Evolutionary conservation across 768 basidiomycete genomes (phyloP).

Genomic region (Suillus americanus): DNA sequence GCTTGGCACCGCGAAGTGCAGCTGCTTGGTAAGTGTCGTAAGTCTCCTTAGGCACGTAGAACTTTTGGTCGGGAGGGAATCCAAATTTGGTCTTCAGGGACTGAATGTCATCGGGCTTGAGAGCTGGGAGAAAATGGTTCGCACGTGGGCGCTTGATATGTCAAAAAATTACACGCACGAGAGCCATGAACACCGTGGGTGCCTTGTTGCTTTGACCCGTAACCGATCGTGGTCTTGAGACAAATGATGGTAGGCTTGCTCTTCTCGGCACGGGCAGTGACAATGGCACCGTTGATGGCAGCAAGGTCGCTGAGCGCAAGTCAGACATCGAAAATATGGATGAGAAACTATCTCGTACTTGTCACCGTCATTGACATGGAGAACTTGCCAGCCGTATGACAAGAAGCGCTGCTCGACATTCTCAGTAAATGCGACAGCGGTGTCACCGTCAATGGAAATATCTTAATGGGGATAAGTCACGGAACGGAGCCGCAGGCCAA

Average conservation of each 20-base stretch:
- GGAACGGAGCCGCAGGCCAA: not conserved
- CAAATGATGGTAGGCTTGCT: slow-evolving; percentile 86
- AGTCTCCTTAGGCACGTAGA: slow-evolving; percentile 73
- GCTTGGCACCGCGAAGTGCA: slow-evolving; percentile 69
- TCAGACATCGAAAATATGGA: slow-evolving; percentile 12
- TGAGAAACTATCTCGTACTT: slow-evolving; percentile 40
- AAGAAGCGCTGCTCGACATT: slow-evolving; percentile 86
- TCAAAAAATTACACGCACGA: slow-evolving; percentile 54
- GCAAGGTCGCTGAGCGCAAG: slow-evolving; percentile 61
- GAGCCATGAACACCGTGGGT: slow-evolving; percentile 94
- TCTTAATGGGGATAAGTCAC: slow-evolving; percentile 43
- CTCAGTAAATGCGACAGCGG: slow-evolving; percentile 91
- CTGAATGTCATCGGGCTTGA: slow-evolving; percentile 89
- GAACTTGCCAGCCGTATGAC: slow-evolving; percentile 93
- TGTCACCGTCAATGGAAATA: slow-evolving; percentile 96
- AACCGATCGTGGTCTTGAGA: slow-evolving; percentile 89
- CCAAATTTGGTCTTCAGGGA: slow-evolving; percentile 82
- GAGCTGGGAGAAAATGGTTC: slow-evolving; percentile 46
- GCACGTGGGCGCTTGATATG: slow-evolving; percentile 3
- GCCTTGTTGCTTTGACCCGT: slow-evolving; percentile 89
- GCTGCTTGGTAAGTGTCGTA: slow-evolving; percentile 66
- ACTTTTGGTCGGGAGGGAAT: slow-evolving; percentile 75
- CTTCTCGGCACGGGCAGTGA: slow-evolving; percentile 71
- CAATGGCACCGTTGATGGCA: slow-evolving; percentile 76
- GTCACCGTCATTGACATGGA: slow-evolving; percentile 81